Percentiles rank a stretch among this genome's conserved stretches.
phyloP scores from a whole-genome alignment of 192 early-diverging fungal species.

The Mortierella claussenii region DNA sequence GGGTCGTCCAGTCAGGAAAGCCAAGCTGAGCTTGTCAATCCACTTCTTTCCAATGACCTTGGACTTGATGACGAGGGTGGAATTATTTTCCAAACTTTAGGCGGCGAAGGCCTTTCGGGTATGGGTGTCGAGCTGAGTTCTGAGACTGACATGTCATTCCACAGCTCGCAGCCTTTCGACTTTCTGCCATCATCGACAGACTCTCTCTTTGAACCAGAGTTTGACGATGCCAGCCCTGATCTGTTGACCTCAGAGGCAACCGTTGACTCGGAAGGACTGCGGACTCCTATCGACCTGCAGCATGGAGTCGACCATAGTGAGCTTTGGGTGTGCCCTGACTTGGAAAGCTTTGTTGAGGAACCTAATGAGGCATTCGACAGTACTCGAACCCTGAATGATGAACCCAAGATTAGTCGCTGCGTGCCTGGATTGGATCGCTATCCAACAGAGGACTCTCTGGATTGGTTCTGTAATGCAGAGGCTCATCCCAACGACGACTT shows the following conservation, averaged over 20 bases:
- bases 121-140: constrained; percentile 15
- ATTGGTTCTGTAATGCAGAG: constrained; percentile 12
- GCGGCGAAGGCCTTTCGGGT: neutral
- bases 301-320: constrained; percentile 3
- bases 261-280: constrained; percentile 33
- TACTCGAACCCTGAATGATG: neutral
- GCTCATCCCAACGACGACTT: constrained; percentile 2
- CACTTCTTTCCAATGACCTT: constrained; percentile 17
- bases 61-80: constrained; percentile 9
- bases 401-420: neutral
- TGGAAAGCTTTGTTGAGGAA: constrained; percentile 13
- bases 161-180: constrained; percentile 1
- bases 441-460: neutral
- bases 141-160: constrained; percentile 19
- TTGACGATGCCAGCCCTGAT: neutral
- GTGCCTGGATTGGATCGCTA: no score
- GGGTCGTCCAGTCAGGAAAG: constrained; percentile 32
- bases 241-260: constrained; percentile 26
- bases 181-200: constrained; percentile 9
- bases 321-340: constrained; percentile 6
- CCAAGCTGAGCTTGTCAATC: neutral
- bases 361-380: neutral
- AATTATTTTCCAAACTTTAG: neutral
- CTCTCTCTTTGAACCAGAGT: constrained; percentile 18
- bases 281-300: constrained; percentile 26